These are phyloP conservation scores for Trypanosoma mega DNA, from an alignment of 208 protist genomes.

Conservation along the genomic window DNA sequence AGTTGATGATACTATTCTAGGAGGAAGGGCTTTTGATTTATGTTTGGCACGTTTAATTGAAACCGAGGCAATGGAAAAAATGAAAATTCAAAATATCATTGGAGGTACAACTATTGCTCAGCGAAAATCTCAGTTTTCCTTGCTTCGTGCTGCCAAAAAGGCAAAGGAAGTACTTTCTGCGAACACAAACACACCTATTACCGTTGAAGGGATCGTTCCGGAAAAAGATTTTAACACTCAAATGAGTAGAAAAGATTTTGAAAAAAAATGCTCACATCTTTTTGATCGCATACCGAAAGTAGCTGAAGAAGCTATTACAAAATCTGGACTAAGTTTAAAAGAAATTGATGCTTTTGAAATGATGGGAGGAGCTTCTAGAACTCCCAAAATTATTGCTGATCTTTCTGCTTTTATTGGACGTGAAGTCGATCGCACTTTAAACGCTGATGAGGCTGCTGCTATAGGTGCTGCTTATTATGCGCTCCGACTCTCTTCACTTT, in stretches of 20 bases:
- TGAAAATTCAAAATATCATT: slow-evolving; percentile 57
- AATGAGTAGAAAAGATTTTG: slow-evolving; percentile 81
- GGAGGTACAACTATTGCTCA: slow-evolving; percentile 35
- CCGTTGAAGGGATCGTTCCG: slow-evolving; percentile 87
- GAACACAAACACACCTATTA: slow-evolving; percentile 85
- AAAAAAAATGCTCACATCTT: slow-evolving; percentile 75
- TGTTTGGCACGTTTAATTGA: slow-evolving; percentile 89
- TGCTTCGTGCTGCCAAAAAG: slow-evolving; percentile 88
- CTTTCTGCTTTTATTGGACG: slow-evolving; percentile 52
- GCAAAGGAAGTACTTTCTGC: slow-evolving; percentile 90
- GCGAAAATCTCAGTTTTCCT: slow-evolving; percentile 86
- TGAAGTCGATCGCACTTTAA: slow-evolving; percentile 82
- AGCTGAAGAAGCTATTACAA: slow-evolving; percentile 44
- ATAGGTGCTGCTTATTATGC: slow-evolving; percentile 87
- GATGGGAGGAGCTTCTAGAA: slow-evolving; percentile 84
- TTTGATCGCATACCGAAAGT: slow-evolving; percentile 66
- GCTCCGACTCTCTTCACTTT: slow-evolving; percentile 73
- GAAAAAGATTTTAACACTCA: slow-evolving; percentile 79
- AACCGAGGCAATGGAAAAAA: slow-evolving; percentile 71
- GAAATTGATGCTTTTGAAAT: slow-evolving; percentile 83
- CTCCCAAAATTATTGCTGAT: slow-evolving; percentile 81
- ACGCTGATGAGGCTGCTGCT: slow-evolving; percentile 90
- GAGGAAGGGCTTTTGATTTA: slow-evolving; percentile 90
- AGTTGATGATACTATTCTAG: slow-evolving; percentile 70
- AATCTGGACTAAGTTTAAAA: slow-evolving; percentile 35